Conservation (phyloP, 148 eudicot genomes). For the Persicaria maculosa region DNA sequence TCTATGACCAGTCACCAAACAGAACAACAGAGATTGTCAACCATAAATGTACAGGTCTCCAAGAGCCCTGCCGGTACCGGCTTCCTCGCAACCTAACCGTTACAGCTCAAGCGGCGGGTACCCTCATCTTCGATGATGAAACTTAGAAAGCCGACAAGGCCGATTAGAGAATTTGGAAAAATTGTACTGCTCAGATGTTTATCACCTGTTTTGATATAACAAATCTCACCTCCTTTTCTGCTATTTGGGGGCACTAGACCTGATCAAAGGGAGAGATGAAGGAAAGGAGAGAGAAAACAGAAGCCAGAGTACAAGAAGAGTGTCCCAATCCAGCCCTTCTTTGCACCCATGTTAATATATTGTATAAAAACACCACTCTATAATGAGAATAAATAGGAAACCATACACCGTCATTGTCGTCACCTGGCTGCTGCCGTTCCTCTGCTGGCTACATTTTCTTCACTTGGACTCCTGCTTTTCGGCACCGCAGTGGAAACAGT, state of each 20-base stretch:
- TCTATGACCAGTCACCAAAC: conserved; percentile 4
- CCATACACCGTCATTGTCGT: background rate
- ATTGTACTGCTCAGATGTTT: conserved; percentile 8
- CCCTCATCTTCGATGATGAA: background rate
- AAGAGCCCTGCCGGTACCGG: background rate
- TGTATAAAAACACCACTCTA: conserved; percentile 10
- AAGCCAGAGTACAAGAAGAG: background rate
- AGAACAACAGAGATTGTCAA: background rate
- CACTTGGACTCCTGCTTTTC: background rate
- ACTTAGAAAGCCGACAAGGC: background rate
- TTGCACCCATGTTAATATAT: conserved; percentile 10
- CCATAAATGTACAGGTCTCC: conserved; percentile 8
- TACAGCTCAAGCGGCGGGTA: background rate
- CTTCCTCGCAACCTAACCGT: background rate
- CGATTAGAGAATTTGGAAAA: conserved; percentile 7
- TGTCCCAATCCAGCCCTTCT: background rate
- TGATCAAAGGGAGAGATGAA: background rate
- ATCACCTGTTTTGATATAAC: background rate
- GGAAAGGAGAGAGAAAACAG: background rate
- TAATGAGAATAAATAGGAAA: conserved; percentile 12
- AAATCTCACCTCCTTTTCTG: conserved; percentile 8
- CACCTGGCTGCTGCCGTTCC: background rate
- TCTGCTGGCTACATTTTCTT: background rate
- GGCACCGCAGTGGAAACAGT: conserved; percentile 8
- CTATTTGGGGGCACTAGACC: conserved; percentile 9